Evolutionary conservation across 495 filamentous ascomycete species (phyloP), one percentile per base, ranked within the genome.

Genomic region (Aspergillus saccharolyticus): DNA sequence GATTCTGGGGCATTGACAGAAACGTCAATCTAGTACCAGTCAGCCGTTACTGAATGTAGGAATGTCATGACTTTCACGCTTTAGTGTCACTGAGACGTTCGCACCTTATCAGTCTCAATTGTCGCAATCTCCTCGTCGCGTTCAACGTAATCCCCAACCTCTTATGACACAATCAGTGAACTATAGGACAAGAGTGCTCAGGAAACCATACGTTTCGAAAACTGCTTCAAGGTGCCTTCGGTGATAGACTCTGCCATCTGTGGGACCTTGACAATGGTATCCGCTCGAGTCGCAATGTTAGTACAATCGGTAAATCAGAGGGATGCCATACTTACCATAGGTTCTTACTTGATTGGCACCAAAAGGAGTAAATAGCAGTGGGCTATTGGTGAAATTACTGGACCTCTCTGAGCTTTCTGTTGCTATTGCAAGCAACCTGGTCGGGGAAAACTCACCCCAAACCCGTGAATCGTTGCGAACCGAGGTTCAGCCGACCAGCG

Each of bases 91-190:
- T 28, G 17, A 42, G 24, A 15, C 33, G 17, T 25, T 1, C 72
- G 59, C 79, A 91, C 92, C 89, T 99, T 99, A 80, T 99, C 95
- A n/a, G 94, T 99, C 74, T 99, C 94, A 68, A 99, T 99, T 33
- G 95, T 96, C 25, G 94, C 95, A 68, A 99, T 94, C 71, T 97
- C 95, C 73, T 99, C 95, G 66, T 97, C 95, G 66, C 87, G 86
- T 76, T 94, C 89, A 16, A 99, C 91, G 64, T 83, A 94, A 76
- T 99, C 95, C 55, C 94, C 94, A 69, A 96, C 79, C 76, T 96
- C 84, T 66, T 85, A 52, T 25, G 59, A 44, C 30, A 51, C 1
- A 42, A 53, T 78, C 48, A 75, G 67, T 54, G 60, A 16, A 42
- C 30, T 44, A 45, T 20, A 54, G 49, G 12, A 4, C 33, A 46